Evolutionary conservation across 805 yeast genomes (phyloP).

Genomic region (Lachancea nothofagi): DNA sequence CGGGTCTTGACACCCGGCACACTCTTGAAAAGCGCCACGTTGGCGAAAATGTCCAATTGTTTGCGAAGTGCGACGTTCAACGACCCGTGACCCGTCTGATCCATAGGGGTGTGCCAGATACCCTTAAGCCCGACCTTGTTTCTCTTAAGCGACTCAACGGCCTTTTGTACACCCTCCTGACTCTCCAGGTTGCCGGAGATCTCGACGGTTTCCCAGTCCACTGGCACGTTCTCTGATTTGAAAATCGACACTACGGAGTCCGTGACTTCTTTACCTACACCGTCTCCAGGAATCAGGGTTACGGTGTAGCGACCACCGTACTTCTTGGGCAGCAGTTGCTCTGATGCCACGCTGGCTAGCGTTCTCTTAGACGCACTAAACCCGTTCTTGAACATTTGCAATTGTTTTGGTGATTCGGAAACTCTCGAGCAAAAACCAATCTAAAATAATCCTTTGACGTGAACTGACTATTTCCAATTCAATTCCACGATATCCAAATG

Average conservation of each 20-base stretch:
- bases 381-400: conserved; percentile 30
- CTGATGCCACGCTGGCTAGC: conserved; percentile 55
- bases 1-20: conserved; percentile 91
- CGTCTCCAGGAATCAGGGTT: conserved; percentile 96
- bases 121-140: conserved; percentile 97
- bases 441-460: background rate
- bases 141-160: conserved; percentile 86
- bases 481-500: background rate
- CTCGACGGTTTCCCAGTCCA: conserved; percentile 85
- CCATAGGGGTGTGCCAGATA: conserved; percentile 83
- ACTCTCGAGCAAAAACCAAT: background rate
- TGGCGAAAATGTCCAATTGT: conserved; percentile 92
- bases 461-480: background rate
- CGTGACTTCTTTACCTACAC: conserved; percentile 94
- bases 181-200: conserved; percentile 53
- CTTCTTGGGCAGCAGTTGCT: conserved; percentile 71
- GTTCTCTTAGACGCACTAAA: conserved; percentile 31
- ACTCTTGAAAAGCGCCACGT: conserved; percentile 88
- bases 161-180: conserved; percentile 66
- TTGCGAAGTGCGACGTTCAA: conserved; percentile 95
- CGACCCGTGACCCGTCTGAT: conserved; percentile 71
- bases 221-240: conserved; percentile 80
- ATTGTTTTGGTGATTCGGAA: background rate
- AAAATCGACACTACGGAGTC: conserved; percentile 89
- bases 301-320: conserved; percentile 94